These are phyloP conservation scores for Saprolegnia diclina DNA, from an alignment of 352 stramenopile genomes.

Conservation along the genomic window DNA sequence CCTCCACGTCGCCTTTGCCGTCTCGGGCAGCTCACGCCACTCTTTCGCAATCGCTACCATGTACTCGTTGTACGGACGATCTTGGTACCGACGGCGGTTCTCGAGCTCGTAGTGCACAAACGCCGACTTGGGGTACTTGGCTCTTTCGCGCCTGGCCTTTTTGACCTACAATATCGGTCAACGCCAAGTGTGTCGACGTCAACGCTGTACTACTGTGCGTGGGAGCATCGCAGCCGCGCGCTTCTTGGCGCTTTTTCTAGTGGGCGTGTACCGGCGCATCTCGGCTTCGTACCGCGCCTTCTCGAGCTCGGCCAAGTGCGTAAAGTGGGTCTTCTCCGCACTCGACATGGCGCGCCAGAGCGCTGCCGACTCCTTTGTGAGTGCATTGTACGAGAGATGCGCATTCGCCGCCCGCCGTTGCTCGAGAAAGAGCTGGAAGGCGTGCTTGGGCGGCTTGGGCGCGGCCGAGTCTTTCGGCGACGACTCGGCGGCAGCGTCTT, in stretches of 20 bases:
- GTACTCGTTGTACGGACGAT: conserved; percentile 42
- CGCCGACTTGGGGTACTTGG: background rate
- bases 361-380: conserved; percentile 48
- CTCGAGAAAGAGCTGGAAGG: conserved; percentile 57
- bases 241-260: too few species aligned
- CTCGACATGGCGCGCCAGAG: conserved; percentile 44
- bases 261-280: background rate
- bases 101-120: conserved; percentile 28
- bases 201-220: too few species aligned
- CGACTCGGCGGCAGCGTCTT: background rate
- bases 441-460: conserved; percentile 41
- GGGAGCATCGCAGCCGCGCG: too few species aligned
- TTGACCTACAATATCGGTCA: too few species aligned
- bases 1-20: conserved; percentile 37
- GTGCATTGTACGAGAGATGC: conserved; percentile 51
- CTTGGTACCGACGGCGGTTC: conserved; percentile 31
- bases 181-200: too few species aligned
- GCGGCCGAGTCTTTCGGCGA: conserved; percentile 38
- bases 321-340: conserved; percentile 43
- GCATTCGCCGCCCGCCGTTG: conserved; percentile 35
- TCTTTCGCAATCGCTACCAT: conserved; percentile 38
- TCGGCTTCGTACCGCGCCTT: conserved; percentile 41
- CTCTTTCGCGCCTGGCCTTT: background rate
- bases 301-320: conserved; percentile 45
- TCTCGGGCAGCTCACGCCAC: conserved; percentile 44